phyloP scores from a whole-genome alignment of 495 filamentous ascomycete genomes.

The Aspergillus haitiensis region DNA sequence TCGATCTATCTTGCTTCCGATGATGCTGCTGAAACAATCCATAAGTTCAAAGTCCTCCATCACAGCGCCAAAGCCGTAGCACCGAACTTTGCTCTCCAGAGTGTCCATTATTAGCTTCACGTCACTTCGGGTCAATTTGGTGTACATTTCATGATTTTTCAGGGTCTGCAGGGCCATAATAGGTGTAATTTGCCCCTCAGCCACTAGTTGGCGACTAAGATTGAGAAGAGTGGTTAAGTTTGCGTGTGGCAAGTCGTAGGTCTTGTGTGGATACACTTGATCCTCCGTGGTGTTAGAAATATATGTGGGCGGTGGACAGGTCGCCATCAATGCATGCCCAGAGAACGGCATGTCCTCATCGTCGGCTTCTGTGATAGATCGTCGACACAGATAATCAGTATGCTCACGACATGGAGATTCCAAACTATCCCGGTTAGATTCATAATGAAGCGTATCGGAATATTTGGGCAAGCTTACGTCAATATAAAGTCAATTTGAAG shows the following conservation, averaged over 20 bases:
- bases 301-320: conserved; percentile 68
- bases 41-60: conserved; percentile 86
- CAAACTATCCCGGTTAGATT: conserved; percentile 51
- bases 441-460: conserved; percentile 4
- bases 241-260: conserved; percentile 59
- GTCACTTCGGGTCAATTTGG: conserved; percentile 64
- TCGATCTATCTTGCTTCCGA: conserved; percentile 62
- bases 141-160: conserved; percentile 66
- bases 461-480: conserved; percentile 63
- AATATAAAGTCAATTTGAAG: conserved; percentile 94
- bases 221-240: conserved; percentile 80
- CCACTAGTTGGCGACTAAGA: conserved; percentile 76
- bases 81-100: conserved; percentile 77
- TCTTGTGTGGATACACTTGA: conserved; percentile 44
- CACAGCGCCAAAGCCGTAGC: conserved; percentile 77
- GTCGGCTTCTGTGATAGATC: conserved; percentile 49
- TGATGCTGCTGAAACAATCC: conserved; percentile 76
- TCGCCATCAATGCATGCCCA: conserved; percentile 90
- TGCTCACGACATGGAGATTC: conserved; percentile 96
- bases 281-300: conserved; percentile 44
- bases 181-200: conserved; percentile 94
- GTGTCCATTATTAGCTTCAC: conserved; percentile 71
- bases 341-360: conserved; percentile 54
- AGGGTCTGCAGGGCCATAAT: conserved; percentile 92
- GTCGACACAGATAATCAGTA: conserved; percentile 64